phyloP scores from a whole-genome alignment of 2,329 filamentous ascomycete species.

The Onygena corvina region DNA sequence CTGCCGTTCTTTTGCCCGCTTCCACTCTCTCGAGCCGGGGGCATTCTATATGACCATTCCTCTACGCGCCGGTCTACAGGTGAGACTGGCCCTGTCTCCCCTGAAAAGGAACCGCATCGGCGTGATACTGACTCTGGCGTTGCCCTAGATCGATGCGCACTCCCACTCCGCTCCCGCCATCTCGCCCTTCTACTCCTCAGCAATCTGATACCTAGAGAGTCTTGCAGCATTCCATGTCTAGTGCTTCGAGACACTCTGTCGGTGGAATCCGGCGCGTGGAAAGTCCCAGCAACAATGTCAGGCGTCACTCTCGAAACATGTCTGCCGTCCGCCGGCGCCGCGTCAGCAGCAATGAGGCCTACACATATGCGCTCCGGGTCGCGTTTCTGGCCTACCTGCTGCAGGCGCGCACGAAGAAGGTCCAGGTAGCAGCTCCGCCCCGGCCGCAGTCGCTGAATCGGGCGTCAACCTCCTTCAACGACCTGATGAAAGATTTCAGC shows the following conservation, averaged over 20 bases:
- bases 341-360: conserved; percentile 60
- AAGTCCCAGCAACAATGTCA: conserved; percentile 34
- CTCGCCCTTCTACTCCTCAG: not conserved
- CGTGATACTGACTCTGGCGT: not conserved
- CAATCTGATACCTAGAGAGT: not conserved
- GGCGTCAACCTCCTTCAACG: conserved; percentile 59
- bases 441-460: conserved; percentile 54
- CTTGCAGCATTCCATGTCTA: conserved; percentile 35
- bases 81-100: not conserved
- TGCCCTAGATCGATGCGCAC: not conserved
- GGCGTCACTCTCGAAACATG: conserved; percentile 31
- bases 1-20: too few species aligned
- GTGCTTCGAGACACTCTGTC: conserved; percentile 35
- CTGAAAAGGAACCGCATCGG: not conserved
- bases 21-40: too few species aligned
- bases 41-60: too few species aligned
- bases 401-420: conserved; percentile 76
- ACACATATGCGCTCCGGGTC: conserved; percentile 77
- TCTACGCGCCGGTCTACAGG: not conserved
- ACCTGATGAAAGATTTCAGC: conserved; percentile 79
- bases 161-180: not conserved
- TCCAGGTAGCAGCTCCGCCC: conserved; percentile 64
- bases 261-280: conserved; percentile 37
- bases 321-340: conserved; percentile 34
- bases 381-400: conserved; percentile 89